Conservation (phyloP, 345 rosid genomes). For the Hibiscus trionum region DNA sequence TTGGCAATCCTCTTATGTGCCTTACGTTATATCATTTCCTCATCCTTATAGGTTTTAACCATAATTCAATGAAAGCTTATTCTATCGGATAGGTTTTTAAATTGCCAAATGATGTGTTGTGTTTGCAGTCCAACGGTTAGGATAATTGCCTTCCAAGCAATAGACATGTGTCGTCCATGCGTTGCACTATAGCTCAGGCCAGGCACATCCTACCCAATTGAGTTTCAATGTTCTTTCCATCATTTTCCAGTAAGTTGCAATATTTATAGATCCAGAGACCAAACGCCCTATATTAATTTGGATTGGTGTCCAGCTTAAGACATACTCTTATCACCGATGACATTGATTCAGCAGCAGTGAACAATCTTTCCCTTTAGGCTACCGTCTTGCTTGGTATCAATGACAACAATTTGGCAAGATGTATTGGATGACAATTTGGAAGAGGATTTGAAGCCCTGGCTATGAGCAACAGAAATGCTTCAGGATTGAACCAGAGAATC, state of each 20-base stretch:
- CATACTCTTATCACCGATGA: too few species aligned
- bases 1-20: too few species aligned
- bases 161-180: conserved; percentile 11
- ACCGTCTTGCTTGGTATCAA: conserved; percentile 29
- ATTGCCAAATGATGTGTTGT: not conserved
- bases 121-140: conserved; percentile 97
- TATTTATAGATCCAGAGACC: too few species aligned
- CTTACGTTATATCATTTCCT: too few species aligned
- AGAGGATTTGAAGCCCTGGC: conserved; percentile 1
- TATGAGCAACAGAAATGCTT: too few species aligned
- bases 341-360: conserved; percentile 14
- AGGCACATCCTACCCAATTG: not conserved
- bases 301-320: too few species aligned
- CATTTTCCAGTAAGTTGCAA: too few species aligned
- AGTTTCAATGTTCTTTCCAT: not conserved
- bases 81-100: too few species aligned
- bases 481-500: too few species aligned
- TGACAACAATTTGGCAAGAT: not conserved
- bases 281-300: too few species aligned
- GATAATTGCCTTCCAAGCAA: conserved; percentile 86
- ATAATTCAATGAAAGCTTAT: too few species aligned
- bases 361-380: conserved; percentile 30
- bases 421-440: conserved; percentile 13
- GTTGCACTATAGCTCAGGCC: not conserved
- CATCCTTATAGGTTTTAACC: too few species aligned